These are phyloP conservation scores for Aspergillus baeticus DNA, from an alignment of 495 filamentous ascomycete genomes.

Conservation along the genomic window DNA sequence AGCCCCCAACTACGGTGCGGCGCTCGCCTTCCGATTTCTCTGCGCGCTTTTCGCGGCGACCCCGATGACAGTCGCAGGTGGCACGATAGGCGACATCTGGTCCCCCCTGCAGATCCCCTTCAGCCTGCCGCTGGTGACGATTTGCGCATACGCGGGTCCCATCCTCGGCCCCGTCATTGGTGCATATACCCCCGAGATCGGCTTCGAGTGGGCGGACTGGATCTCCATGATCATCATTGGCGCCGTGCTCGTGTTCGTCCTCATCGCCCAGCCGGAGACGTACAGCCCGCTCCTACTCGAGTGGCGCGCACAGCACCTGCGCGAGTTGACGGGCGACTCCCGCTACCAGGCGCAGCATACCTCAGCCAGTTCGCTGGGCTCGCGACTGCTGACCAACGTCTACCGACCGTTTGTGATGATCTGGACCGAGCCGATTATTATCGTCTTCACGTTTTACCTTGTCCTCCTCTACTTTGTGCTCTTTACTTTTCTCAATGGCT, in stretches of 20 bases:
- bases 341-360: too few species aligned
- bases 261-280: not conserved
- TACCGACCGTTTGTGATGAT: not conserved
- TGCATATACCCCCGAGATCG: conserved; percentile 5
- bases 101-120: conserved; percentile 45
- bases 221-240: not conserved
- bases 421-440: conserved; percentile 6
- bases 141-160: conserved; percentile 45
- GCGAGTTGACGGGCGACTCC: too few species aligned
- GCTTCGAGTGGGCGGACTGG: not conserved
- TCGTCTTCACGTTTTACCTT: conserved; percentile 11
- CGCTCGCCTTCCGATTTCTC: conserved; percentile 51
- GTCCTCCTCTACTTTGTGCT: conserved; percentile 13
- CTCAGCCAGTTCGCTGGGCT: too few species aligned
- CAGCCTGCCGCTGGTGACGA: conserved; percentile 48
- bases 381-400: too few species aligned
- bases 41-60: conserved; percentile 51
- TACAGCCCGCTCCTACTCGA: not conserved
- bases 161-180: conserved; percentile 48
- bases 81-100: conserved; percentile 52
- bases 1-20: too few species aligned
- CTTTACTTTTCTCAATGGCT: conserved; percentile 11
- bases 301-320: too few species aligned
- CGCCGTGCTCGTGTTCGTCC: not conserved
- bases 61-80: conserved; percentile 50